Percentiles rank a stretch among this genome's conserved stretches.
Evolutionary conservation across 352 stramenopile genomes (phyloP).

Genomic region (Phytophthora sojae): DNA sequence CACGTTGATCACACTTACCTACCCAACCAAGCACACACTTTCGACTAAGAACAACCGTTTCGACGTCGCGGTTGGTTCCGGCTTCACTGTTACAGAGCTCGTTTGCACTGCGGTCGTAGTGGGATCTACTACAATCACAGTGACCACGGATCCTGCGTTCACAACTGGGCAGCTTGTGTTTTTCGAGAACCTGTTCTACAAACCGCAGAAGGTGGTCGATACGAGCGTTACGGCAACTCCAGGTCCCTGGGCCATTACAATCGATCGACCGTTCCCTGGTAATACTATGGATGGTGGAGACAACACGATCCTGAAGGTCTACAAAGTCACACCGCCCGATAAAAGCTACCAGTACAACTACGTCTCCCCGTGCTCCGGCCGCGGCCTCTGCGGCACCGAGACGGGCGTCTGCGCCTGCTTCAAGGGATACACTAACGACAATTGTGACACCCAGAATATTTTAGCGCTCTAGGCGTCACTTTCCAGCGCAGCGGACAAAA

Average conservation of each 20-base stretch:
- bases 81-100: neutral
- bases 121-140: too few species aligned
- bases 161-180: constrained; percentile 48
- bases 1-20: constrained; percentile 32
- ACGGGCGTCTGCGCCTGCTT: constrained; percentile 88
- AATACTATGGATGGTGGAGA: neutral
- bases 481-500: neutral
- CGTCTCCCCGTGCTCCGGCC: constrained; percentile 76
- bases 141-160: neutral
- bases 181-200: constrained; percentile 74
- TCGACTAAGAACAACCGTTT: constrained; percentile 20
- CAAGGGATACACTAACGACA: constrained; percentile 91
- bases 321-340: constrained; percentile 44
- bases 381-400: constrained; percentile 71
- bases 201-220: neutral
- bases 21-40: constrained; percentile 39
- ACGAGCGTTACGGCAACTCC: neutral
- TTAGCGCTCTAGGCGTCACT: constrained; percentile 59
- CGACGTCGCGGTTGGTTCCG: neutral
- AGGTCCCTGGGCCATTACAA: too few species aligned
- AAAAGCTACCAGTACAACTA: constrained; percentile 65
- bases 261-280: too few species aligned
- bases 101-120: too few species aligned
- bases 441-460: constrained; percentile 87
- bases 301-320: constrained; percentile 18